Evolutionary conservation across 768 basidiomycete species (phyloP).

Genomic region (Ephemerocybe angulata): DNA sequence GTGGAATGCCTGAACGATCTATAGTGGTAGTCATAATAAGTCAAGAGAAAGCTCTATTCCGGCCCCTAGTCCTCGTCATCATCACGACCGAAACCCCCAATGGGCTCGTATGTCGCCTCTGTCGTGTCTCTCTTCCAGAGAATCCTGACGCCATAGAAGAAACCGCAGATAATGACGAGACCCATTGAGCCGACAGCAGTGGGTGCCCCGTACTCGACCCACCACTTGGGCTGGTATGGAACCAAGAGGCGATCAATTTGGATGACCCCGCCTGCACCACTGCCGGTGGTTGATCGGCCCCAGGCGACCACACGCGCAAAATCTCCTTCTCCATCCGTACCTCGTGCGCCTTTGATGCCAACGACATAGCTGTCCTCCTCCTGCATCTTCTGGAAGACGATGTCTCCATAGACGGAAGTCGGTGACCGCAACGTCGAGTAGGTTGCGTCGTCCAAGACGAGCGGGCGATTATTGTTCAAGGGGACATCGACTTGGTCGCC

Average conservation of each 20-base stretch:
- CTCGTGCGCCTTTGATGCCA: constrained; percentile 71
- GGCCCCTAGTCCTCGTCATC: constrained; percentile 38
- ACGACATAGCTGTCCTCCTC: constrained; percentile 57
- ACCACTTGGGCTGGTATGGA: constrained; percentile 88
- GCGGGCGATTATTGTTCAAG: constrained; percentile 66
- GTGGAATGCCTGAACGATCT: neutral
- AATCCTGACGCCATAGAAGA: constrained; percentile 69
- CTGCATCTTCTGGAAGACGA: constrained; percentile 64
- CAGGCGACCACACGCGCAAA: constrained; percentile 65
- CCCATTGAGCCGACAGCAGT: constrained; percentile 58
- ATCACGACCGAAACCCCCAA: constrained; percentile 71
- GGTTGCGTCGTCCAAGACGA: constrained; percentile 66
- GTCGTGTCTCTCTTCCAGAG: constrained; percentile 74
- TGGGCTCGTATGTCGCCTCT: constrained; percentile 87
- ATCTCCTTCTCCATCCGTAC: constrained; percentile 57
- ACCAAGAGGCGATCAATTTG: constrained; percentile 79
- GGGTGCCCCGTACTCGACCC: constrained; percentile 71
- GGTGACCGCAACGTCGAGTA: constrained; percentile 77
- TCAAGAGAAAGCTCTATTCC: neutral
- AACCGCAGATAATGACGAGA: constrained; percentile 54
- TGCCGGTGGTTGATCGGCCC: constrained; percentile 73
- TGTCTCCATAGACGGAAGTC: constrained; percentile 68
- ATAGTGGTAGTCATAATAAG: constrained; percentile 5
- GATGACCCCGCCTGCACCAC: constrained; percentile 82
- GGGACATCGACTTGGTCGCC: constrained; percentile 25